Conservation (phyloP, 2,329 filamentous ascomycete genomes). For the Pseudogymnoascus sp. region DNA sequence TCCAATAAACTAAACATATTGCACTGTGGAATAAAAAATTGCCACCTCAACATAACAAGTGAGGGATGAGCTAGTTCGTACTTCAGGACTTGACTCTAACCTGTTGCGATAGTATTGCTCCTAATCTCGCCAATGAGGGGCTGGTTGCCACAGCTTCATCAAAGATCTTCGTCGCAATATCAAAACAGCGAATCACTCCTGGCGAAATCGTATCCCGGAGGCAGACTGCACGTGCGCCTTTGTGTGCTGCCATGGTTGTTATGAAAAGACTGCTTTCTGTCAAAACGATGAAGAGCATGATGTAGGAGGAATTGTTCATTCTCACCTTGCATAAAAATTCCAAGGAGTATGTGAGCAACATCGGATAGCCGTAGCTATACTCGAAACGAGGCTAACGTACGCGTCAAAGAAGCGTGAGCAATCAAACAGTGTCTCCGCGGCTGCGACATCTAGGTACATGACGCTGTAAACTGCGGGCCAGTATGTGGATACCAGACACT, state of each 20-base stretch:
- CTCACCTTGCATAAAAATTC: not conserved
- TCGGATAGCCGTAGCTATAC: not conserved
- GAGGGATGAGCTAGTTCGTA: not conserved
- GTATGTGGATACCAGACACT: slow-evolving; percentile 26
- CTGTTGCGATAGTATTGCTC: not conserved
- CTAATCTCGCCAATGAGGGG: not conserved
- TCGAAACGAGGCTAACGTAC: slow-evolving; percentile 7
- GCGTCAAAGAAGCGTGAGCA: slow-evolving; percentile 13
- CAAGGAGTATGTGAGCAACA: not conserved
- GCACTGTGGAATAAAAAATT: not conserved
- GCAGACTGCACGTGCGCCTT: not conserved
- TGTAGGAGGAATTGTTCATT: not conserved
- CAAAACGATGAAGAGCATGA: not conserved
- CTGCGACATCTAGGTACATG: slow-evolving; percentile 6
- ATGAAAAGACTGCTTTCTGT: not conserved
- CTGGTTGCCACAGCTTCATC: not conserved
- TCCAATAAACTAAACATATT: not conserved
- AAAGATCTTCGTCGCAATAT: not conserved
- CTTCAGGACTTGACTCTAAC: not conserved
- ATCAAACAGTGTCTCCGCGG: not conserved
- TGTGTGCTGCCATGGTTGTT: not conserved
- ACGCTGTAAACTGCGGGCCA: slow-evolving; percentile 25
- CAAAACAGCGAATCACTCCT: not conserved
- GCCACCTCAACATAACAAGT: not conserved
- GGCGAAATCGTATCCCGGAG: not conserved